A percentile compares a stretch with the other conserved stretches of the same genome.
phyloP scores from a whole-genome alignment of 345 rosid genomes.

The Dovyalis caffra region DNA sequence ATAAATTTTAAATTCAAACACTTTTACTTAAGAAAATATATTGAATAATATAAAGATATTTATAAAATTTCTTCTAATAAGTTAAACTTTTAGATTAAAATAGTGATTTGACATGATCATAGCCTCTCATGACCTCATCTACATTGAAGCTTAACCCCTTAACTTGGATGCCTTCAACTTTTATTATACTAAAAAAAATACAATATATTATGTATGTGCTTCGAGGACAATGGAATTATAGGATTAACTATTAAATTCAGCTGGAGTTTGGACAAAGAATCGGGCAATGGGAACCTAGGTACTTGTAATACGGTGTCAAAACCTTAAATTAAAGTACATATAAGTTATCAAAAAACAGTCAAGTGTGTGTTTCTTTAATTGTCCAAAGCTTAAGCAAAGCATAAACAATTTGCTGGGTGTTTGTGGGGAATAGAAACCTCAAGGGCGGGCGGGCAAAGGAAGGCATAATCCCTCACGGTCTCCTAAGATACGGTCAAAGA shows the following conservation, averaged over 20 bases:
- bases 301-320: slow-evolving; percentile 2
- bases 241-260: background rate
- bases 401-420: background rate
- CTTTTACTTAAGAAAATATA: too few species aligned
- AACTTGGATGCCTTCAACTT: too few species aligned
- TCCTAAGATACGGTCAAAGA: slow-evolving; percentile 39
- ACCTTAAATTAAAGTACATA: background rate
- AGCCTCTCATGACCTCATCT: background rate
- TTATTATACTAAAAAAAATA: background rate
- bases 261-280: background rate
- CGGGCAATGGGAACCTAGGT: slow-evolving; percentile 38
- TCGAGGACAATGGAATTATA: background rate
- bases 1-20: too few species aligned
- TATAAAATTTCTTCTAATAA: too few species aligned
- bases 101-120: too few species aligned
- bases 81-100: too few species aligned
- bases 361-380: background rate
- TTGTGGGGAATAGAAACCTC: slow-evolving; percentile 42
- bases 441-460: slow-evolving; percentile 35
- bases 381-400: background rate
- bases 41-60: too few species aligned
- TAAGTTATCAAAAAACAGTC: background rate
- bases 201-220: background rate
- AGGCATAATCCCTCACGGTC: slow-evolving; percentile 35
- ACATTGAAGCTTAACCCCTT: background rate